Evolutionary conservation across 352 stramenopile species (phyloP).

Genomic region (Globisporangium polare): DNA sequence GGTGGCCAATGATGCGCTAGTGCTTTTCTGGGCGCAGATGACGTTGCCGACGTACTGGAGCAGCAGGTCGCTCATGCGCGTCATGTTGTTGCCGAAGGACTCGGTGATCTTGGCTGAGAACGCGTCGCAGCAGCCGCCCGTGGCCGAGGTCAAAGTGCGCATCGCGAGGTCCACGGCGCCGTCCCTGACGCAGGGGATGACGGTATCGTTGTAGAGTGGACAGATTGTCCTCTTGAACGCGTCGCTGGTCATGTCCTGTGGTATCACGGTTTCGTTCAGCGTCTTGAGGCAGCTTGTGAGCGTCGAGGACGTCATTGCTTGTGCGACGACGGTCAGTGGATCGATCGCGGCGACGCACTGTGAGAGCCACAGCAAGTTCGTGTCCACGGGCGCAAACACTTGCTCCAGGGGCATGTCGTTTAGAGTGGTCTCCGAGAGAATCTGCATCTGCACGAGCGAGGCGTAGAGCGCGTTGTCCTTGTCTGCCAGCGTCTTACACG

Average conservation of each 20-base stretch:
- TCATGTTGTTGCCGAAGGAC: constrained; percentile 28
- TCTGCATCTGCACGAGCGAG: not conserved
- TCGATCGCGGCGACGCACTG: constrained; percentile 37
- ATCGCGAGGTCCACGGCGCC: constrained; percentile 23
- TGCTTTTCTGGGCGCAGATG: constrained; percentile 29
- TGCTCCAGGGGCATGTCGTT: constrained; percentile 14
- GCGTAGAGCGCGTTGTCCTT: constrained; percentile 17
- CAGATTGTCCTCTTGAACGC: constrained; percentile 20
- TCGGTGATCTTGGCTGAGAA: constrained; percentile 32
- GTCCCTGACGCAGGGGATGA: constrained; percentile 36
- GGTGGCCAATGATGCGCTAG: not conserved
- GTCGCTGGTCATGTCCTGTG: constrained; percentile 5
- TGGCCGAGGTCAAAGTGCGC: constrained; percentile 13
- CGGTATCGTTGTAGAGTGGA: constrained; percentile 21
- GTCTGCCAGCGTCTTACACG: constrained; percentile 22
- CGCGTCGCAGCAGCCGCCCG: constrained; percentile 35
- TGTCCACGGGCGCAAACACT: constrained; percentile 25
- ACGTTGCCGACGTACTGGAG: constrained; percentile 23
- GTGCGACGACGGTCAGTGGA: constrained; percentile 18
- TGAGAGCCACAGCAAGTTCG: constrained; percentile 31
- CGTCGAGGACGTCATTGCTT: constrained; percentile 12
- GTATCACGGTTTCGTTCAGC: constrained; percentile 15
- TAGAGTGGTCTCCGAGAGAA: not conserved
- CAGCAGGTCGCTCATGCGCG: constrained; percentile 25
- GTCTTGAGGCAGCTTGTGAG: constrained; percentile 25